Evolutionary conservation across 1,139 yeast species (phyloP), one percentile per base, ranked within the genome.

Genomic region (Debaryomycetaceae sp.): DNA sequence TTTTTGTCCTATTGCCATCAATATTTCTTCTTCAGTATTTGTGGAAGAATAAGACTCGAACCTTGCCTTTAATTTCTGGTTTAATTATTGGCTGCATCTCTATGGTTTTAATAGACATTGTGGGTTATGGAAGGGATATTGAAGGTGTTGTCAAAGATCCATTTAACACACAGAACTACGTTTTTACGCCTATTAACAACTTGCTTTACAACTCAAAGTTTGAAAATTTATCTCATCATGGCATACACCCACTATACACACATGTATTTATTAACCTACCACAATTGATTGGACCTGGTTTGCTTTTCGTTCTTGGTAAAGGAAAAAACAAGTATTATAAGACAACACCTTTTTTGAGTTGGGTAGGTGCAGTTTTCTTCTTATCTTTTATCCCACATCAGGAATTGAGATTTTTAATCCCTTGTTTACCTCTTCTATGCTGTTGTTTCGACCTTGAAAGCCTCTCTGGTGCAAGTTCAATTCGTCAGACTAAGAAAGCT

Each of bases 371-470:
- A 0, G 35, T 88, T 1, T 5, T 69, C 0, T 47, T 80, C 5
- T 70, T 93, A 24, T 88, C 97, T 0, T 5, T 80, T 0, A 75
- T 89, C 11, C 96, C 95, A 7, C 99, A 95, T 59, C 99, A 95
- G 61, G 99, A 95, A 60, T 72, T 88, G 24, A 71, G 99, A 39
- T 95, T 95, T 60, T 66, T 95, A 40, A 57, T 83, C 0, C 99
- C 99, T 0, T 57, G 84, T 20, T 68, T 87, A 1, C 97, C 98
- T 0, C 66, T 91, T 6, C 61, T 83, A 6, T 80, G 87, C 53
- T 76, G 83, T 44, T 79, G 88, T 49, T 75, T 84, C 49, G 83
- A 81, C 56, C 62, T 76, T 43, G 58, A 49, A 5, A 42, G 43
- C n/a, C 31, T 36, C 24, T 38, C 41, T 22, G 27, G 27, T 27